Base-by-base conservation (phyloP, 768 basidiomycete genomes). In the button mushroom (Agaricus bisporus) region DNA sequence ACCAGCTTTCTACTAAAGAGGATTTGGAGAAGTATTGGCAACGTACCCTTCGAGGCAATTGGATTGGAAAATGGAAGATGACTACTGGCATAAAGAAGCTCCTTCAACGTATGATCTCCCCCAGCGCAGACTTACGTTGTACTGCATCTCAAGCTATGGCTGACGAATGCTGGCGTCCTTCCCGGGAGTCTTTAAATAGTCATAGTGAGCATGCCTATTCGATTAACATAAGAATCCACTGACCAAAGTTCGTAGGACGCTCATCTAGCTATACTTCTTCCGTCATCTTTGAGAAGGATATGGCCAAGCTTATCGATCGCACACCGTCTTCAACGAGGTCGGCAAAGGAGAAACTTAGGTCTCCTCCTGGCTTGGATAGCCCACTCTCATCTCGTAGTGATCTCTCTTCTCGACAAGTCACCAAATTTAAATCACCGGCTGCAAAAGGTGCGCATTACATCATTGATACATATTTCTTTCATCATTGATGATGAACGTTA, bases 11-110 rank as follows among this genome's bases (percentile, higher is more conserved):
- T 7, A 86, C 83, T 12, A 84, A 86, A 61, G 90, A 88, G 41
- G 88, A 91, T 58, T 68, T 95, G 22, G 86, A 91, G 64, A 77
- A 77, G 49, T 99, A 99, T 66, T 95, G 91, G 86, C 72, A 80
- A 41, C 81, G 92, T 15, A 93, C 94, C 2, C 72, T 89, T 56
- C 78, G 80, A 2, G 93, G 93, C 10, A 85, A 83, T 63, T 98
- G 94, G 94, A 76, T 94, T 11, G 93, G 94, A 38, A 77, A 73
- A 29, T 90, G 88, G 83, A 73, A 76, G 42, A 84, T 88, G 75
- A 81, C 83, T 5, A 74, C 74, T 46, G 69, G 75, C 63, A 70
- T 80, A 48, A 89, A 93, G 66, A 77, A 71, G 56, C 72, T 92
- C 49, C 68, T 93, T 12, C 77, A 79, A n/a, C 70, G 85, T 47